Percentiles rank a stretch among this genome's conserved stretches.
Conservation (phyloP, 768 basidiomycete species). For the Zangia roseola region DNA sequence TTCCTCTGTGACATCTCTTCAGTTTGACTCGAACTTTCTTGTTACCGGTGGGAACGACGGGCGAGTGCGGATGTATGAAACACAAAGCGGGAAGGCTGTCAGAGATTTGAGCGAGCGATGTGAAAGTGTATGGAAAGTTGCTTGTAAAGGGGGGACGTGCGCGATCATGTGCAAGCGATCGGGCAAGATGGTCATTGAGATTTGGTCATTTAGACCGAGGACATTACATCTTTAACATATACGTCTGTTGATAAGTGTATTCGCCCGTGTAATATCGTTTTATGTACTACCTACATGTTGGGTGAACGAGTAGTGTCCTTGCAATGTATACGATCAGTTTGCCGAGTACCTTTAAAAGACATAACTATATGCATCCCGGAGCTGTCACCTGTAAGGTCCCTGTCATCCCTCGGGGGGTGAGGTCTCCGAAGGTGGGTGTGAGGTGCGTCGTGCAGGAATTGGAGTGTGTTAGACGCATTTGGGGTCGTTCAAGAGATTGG, state of each 20-base stretch:
- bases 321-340: no score
- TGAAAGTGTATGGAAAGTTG: slow-evolving; percentile 88
- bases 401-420: no score
- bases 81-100: slow-evolving; percentile 59
- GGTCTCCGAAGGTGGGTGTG: no score
- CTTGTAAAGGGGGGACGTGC: slow-evolving; percentile 66
- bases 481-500: no score
- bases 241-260: slow-evolving; percentile 3
- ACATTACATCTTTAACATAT: slow-evolving; percentile 10
- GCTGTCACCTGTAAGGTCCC: no score
- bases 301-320: no score
- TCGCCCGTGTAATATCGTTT: slow-evolving; percentile 2
- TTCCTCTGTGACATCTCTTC: slow-evolving; percentile 81
- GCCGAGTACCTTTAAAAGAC: no score
- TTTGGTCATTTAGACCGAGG: slow-evolving; percentile 70
- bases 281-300: slow-evolving; percentile 1
- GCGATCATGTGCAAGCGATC: slow-evolving; percentile 80
- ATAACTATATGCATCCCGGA: no score
- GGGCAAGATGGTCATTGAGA: slow-evolving; percentile 84
- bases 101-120: slow-evolving; percentile 75
- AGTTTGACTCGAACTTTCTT: slow-evolving; percentile 80
- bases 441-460: no score
- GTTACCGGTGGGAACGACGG: slow-evolving; percentile 88
- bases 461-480: no score
- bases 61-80: slow-evolving; percentile 72